Base-by-base conservation (phyloP, 2,329 filamentous ascomycete genomes). In the Elsinoe necatrix region DNA sequence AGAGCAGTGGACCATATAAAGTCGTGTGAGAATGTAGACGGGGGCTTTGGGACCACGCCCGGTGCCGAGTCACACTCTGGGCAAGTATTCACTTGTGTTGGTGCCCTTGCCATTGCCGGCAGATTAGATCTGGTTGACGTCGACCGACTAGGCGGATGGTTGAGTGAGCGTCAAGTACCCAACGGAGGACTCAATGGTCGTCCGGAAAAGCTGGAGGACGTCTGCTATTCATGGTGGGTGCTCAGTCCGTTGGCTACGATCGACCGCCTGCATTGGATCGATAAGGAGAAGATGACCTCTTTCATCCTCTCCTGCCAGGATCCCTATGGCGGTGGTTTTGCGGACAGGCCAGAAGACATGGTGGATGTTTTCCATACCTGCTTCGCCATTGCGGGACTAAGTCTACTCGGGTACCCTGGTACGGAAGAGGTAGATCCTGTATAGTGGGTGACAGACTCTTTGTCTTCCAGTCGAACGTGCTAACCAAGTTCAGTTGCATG, bases 171-270 rank as follows among this genome's bases (percentile, higher is more conserved):
- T 61, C 93, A 98, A 69, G 77, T 95, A 25, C 81, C 88, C 8
- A 85, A 85, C 48, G 93, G 93, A 27, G 93, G 93, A 0, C 75
- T 98, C 52, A 98, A 98, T 68, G 93, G 93, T 2, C 81, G 93
- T 50, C 93, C 93, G 0, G 93, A 97, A 73, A 98, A 98, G 76
- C 75, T 87, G 61, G 92, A 95, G 69, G 93, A 98, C 69, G 92
- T 95, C 12, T 98, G 93, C 74, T 98, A 98, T 73, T 95, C 89
- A 69, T 98, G 93, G 93, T 98, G 93, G 93, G 93, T 97, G 43
- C 75, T 92, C 67, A 92, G 88, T 67, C 95, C 91, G 69, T 75
- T 98, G 63, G 85, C 87, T 45, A 96, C 97, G 79, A 87, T 98
- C 63, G 84, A 80, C 55, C 84, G 85, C 56, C 79, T 90, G 55